phyloP scores from a whole-genome alignment of 495 filamentous ascomycete species.

The Parachaetomium inaequale region DNA sequence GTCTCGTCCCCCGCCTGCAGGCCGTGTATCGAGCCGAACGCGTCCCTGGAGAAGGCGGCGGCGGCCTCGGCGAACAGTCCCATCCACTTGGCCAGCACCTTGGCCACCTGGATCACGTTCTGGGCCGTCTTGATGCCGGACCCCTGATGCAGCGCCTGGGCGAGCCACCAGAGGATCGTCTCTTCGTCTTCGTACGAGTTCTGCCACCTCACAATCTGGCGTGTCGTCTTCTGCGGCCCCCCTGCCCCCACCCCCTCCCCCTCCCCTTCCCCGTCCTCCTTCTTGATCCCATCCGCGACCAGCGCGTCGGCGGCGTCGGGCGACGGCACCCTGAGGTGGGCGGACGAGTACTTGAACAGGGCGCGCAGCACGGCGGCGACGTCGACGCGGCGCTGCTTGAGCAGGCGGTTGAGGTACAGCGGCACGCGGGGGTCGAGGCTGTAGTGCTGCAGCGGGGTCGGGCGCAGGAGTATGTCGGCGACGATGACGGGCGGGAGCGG shows the following conservation, averaged over 20 bases:
- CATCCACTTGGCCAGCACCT: slow-evolving; percentile 43
- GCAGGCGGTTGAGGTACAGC: slow-evolving; percentile 60
- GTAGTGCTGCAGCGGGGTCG: slow-evolving; percentile 42
- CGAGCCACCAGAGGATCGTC: slow-evolving; percentile 50
- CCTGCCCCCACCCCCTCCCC: too few relatives aligned
- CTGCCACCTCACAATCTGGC: slow-evolving; percentile 41
- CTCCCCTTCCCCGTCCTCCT: slow-evolving; percentile 15
- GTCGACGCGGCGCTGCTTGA: slow-evolving; percentile 51
- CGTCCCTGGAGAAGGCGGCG: slow-evolving; percentile 41
- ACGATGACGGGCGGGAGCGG: slow-evolving; percentile 47
- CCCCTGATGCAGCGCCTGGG: slow-evolving; percentile 43
- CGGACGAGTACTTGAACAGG: slow-evolving; percentile 58
- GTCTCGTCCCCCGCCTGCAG: slow-evolving; percentile 45
- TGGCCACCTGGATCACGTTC: slow-evolving; percentile 38
- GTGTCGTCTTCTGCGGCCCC: too few relatives aligned
- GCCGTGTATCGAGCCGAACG: slow-evolving; percentile 35
- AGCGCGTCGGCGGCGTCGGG: background rate
- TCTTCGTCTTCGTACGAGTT: slow-evolving; percentile 49
- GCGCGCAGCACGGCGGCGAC: slow-evolving; percentile 54
- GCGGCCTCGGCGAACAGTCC: slow-evolving; percentile 41
- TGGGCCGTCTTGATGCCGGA: slow-evolving; percentile 32
- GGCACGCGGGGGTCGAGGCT: slow-evolving; percentile 62
- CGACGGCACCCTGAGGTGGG: slow-evolving; percentile 32
- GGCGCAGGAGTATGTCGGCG: slow-evolving; percentile 58
- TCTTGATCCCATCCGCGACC: slow-evolving; percentile 24